These are phyloP conservation scores for Rubia balearica DNA, from an alignment of 305 asterid species.

Conservation along the genomic window DNA sequence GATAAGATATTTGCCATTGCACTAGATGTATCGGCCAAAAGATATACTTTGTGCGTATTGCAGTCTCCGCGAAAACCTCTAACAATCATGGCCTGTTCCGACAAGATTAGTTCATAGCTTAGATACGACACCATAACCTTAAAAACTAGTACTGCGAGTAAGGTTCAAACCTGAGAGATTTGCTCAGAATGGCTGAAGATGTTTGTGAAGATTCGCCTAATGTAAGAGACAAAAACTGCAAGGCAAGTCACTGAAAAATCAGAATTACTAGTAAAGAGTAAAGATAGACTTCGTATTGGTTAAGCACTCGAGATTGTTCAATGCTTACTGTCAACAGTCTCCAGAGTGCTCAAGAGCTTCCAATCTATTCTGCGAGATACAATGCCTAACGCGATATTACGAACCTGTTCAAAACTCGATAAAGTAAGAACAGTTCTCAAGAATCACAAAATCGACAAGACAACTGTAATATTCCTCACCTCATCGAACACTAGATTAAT, in stretches of 20 bases:
- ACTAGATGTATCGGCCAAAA: slow-evolving; percentile 61
- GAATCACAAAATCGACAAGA: neutral
- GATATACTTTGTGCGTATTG: slow-evolving; percentile 45
- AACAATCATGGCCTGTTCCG: slow-evolving; percentile 83
- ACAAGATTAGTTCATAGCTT: neutral
- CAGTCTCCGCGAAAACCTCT: slow-evolving; percentile 92
- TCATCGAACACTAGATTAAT: slow-evolving; percentile 88
- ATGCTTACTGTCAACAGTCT: slow-evolving; percentile 73
- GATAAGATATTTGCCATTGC: slow-evolving; percentile 49
- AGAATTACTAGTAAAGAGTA: neutral
- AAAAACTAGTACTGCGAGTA: neutral
- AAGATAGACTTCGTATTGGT: neutral
- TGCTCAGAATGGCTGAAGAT: slow-evolving; percentile 75
- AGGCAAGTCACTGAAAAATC: neutral
- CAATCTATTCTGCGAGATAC: slow-evolving; percentile 90
- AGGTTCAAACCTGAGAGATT: slow-evolving; percentile 66
- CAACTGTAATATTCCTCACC: slow-evolving; percentile 34
- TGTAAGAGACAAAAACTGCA: slow-evolving; percentile 79
- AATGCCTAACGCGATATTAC: slow-evolving; percentile 86
- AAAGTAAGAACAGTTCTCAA: slow-evolving; percentile 10
- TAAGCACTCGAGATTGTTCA: neutral
- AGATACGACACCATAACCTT: neutral
- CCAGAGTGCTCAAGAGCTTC: slow-evolving; percentile 75
- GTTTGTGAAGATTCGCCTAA: slow-evolving; percentile 79
- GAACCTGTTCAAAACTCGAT: slow-evolving; percentile 45